Evolutionary conservation across 2,329 filamentous ascomycete species (phyloP).

Genomic region (Epichloe elymi): DNA sequence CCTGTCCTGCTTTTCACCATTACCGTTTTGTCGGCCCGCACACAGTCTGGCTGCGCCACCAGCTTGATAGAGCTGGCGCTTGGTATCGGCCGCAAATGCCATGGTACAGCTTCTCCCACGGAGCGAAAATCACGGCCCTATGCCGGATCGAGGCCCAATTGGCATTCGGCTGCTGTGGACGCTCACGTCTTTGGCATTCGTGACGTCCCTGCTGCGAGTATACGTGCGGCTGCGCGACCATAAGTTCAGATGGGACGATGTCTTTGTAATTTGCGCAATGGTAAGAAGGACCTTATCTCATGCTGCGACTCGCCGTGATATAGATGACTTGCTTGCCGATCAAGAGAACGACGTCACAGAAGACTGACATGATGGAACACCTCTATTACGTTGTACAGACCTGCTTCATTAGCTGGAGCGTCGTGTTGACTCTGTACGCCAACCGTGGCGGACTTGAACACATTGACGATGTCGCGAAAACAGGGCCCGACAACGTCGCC

Average conservation of each 20-base stretch:
- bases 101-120: neutral
- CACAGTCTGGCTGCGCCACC: neutral
- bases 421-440: constrained; percentile 9
- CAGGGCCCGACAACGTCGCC: constrained; percentile 10
- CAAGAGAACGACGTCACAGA: too few relatives aligned
- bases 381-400: constrained; percentile 1
- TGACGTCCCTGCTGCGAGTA: constrained; percentile 7
- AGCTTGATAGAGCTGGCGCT: neutral
- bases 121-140: neutral
- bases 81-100: neutral
- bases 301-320: neutral
- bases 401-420: constrained; percentile 11
- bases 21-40: too few relatives aligned
- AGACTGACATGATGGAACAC: too few relatives aligned
- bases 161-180: constrained; percentile 8
- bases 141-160: constrained; percentile 7
- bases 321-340: too few relatives aligned
- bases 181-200: constrained; percentile 8
- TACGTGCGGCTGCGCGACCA: constrained; percentile 5
- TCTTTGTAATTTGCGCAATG: constrained; percentile 11
- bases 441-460: constrained; percentile 9
- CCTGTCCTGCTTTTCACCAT: too few relatives aligned
- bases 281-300: neutral
- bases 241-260: constrained; percentile 11
- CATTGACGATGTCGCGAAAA: constrained; percentile 7